Evolutionary conservation across 1,284 basidiomycete genomes (phyloP), one percentile per base, ranked within the genome.

Genomic region (Thelephora terrestris): DNA sequence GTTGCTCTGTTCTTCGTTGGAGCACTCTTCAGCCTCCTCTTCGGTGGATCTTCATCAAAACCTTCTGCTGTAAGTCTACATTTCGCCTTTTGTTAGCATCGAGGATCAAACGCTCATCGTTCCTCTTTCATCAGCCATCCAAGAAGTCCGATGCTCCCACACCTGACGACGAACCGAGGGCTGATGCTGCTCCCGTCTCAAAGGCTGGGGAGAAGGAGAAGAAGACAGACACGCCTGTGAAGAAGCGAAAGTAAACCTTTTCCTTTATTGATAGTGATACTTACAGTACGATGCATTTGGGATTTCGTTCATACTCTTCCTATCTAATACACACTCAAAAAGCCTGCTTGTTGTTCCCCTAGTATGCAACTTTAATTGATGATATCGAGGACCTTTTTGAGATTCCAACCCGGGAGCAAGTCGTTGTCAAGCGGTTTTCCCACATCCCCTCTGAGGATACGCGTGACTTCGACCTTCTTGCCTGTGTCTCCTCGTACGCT

Each of bases 1-100:
- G 78, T 76, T 45, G 58, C 89, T 47, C 73, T 93, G 58, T 89
- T 85, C 40, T 63, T 94, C 58, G 76, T 96, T 61, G 86, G 85
- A 51, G 77, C 79, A 47, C 69, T 92, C 58, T 76, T 90, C 52
- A 84, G 90, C 39, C 20, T 21, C 50, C 69, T 93, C 60, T 75
- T 91, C 63, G 84, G 88, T 53, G 74, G 74, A 32, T 32, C 29
- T 48, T 71, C 75, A 47, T 76, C 83, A 63, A 80, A 82, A 61
- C 78, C 85, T 23, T 73, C 85, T 45, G 76, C 81, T 54, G 67
- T 69, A 52, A 20, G 56, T 60, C 36, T 53, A 48, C 35, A 46
- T 25, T 53, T 7, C 16, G 10, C 47, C 45, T 40, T 12, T 14
- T 48, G 42, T 9, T 29, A 17, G 4, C 14, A 5, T 25, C 7